These are phyloP conservation scores for Penicillium roqueforti DNA, from an alignment of 495 filamentous ascomycete species.

Conservation along the genomic window DNA sequence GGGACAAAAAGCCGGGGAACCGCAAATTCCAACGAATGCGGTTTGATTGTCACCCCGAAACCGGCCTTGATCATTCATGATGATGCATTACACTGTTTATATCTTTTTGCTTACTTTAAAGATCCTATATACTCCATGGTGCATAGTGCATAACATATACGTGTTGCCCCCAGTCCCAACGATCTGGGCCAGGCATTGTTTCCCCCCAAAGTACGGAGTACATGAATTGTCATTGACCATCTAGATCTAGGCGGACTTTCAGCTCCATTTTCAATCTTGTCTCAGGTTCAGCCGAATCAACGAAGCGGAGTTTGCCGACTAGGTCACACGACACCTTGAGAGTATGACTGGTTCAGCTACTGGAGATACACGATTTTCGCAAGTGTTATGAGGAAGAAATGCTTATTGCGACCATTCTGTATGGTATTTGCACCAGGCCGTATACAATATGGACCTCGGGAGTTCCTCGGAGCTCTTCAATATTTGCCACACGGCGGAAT, in stretches of 20 bases:
- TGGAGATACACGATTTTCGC: not conserved
- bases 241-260: constrained; percentile 13
- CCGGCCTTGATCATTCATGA: constrained; percentile 2
- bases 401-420: not conserved
- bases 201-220: not conserved
- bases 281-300: constrained; percentile 32
- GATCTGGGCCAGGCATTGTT: not conserved
- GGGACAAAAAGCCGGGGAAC: constrained; percentile 21
- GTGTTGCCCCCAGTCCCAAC: not conserved
- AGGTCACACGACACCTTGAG: constrained; percentile 3
- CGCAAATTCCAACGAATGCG: constrained; percentile 20
- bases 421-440: not conserved
- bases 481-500: not conserved
- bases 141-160: not conserved
- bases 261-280: constrained; percentile 48
- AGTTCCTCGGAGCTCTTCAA: not conserved
- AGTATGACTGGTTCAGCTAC: constrained; percentile 2
- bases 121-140: not conserved
- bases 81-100: constrained; percentile 1
- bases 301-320: not conserved
- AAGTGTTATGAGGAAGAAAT: not conserved
- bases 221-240: not conserved
- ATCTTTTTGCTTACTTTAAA: not conserved
- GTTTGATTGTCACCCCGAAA: constrained; percentile 10
- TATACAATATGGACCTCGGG: not conserved